Base-by-base conservation (phyloP, 257 asterid species). In the Plantago ovata region DNA sequence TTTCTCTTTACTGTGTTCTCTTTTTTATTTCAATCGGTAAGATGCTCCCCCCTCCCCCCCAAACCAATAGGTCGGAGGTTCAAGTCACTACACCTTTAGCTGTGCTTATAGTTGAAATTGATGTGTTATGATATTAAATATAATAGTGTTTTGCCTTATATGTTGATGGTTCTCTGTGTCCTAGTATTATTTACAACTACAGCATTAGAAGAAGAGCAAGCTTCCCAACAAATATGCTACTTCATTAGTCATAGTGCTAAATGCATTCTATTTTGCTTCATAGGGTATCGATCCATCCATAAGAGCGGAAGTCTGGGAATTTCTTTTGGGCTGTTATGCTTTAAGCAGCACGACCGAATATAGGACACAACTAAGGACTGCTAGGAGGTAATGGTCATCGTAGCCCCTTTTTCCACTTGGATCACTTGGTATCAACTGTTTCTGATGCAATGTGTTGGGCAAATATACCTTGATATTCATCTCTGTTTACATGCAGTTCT, bases 281-380 rank as follows among this genome's bases (percentile, higher is more conserved):
- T 75, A 92, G 98, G 98, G 98, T 55, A 91, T 92, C 51, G 98
- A 92, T 77, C 95, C 96, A 63, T 76, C 96, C 60, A 92, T 92
- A 65, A 80, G 98, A 75, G 79, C 95, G 61, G 94, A 88, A 79
- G 98, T 92, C 55, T 92, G 96, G 98, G 96, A 92, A 78, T 92
- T 92, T 78, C 96, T 92, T 70, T 78, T 92, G 79, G 96, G 96
- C 53, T 84, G 98, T 71, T 92, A 92, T 65, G 74, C 93, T 56
- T 71, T 92, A 78, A 79, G 91, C 82, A 92, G 95, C 76, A 81
- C 98, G 16, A 72, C 88, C 52, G 96, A 88, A 49, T 67, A 88
- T 60, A 79, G 98, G 62, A 72, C 58, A 73, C 93, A 84, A 67
- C 70, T 92, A 75, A 84, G 98, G 63, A 69, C 80, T 45, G 95